Evolutionary conservation across 345 rosid species (phyloP).

Genomic region (Pistacia atlantica): DNA sequence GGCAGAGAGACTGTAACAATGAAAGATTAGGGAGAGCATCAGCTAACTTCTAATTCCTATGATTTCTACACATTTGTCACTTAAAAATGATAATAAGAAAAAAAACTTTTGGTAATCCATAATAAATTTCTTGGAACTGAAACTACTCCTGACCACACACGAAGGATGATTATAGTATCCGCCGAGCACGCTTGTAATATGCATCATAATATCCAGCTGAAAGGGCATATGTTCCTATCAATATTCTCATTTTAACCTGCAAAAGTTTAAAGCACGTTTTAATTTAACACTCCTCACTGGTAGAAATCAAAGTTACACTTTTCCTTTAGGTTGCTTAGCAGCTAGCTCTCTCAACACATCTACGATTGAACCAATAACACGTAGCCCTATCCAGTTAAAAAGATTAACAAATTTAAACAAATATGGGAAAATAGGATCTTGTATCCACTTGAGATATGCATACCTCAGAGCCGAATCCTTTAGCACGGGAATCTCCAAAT

Average conservation of each 20-base stretch:
- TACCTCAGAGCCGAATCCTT: constrained; percentile 92
- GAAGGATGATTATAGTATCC: constrained; percentile 38
- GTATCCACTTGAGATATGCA: neutral
- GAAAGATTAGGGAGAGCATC: neutral
- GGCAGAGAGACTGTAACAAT: neutral
- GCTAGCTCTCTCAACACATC: no score
- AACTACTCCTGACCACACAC: neutral
- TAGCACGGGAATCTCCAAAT: constrained; percentile 75
- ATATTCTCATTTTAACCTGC: constrained; percentile 93
- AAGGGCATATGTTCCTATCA: constrained; percentile 96
- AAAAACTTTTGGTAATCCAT: neutral
- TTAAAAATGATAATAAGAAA: neutral
- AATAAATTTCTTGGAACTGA: neutral
- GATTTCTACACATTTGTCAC: neutral
- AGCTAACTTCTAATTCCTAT: neutral
- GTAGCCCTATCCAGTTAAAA: neutral
- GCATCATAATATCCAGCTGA: constrained; percentile 97
- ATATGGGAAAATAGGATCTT: neutral
- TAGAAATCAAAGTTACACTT: constrained; percentile 6
- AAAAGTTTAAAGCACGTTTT: neutral
- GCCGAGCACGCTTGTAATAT: constrained; percentile 92
- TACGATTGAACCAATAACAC: neutral
- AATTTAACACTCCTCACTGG: neutral
- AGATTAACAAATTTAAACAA: neutral
- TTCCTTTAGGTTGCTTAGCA: neutral